Conservation (phyloP, 352 stramenopile genomes). For the Phytopythium delawarense region DNA sequence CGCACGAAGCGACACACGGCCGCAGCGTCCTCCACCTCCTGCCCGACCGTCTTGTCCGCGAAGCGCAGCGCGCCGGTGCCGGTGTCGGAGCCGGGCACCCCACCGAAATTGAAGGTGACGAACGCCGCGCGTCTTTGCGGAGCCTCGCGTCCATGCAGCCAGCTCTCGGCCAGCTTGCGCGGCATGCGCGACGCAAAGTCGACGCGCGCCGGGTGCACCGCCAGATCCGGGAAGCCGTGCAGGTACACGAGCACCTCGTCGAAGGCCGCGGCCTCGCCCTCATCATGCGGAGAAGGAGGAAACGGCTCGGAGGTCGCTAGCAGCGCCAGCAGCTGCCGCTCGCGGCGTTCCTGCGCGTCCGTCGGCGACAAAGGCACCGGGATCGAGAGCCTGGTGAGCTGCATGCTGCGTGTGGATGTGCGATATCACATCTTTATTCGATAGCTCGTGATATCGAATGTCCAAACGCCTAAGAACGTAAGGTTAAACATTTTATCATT, state of each 20-base stretch:
- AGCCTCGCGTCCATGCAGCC: slow-evolving; percentile 22
- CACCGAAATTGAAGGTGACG: slow-evolving; percentile 68
- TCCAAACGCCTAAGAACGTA: no score
- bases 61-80: slow-evolving; percentile 27
- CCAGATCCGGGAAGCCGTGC: slow-evolving; percentile 71
- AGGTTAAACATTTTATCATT: no score
- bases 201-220: slow-evolving; percentile 45
- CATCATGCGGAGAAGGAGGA: no score
- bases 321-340: background rate
- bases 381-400: background rate
- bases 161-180: slow-evolving; percentile 52
- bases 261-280: slow-evolving; percentile 1
- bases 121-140: slow-evolving; percentile 18
- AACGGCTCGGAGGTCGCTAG: background rate
- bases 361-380: background rate
- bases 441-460: no score
- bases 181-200: slow-evolving; percentile 55
- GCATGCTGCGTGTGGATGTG: background rate
- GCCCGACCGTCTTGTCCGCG: slow-evolving; percentile 46
- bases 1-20: slow-evolving; percentile 43
- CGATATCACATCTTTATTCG: no score
- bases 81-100: slow-evolving; percentile 53
- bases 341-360: background rate
- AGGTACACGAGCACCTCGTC: slow-evolving; percentile 62
- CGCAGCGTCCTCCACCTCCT: slow-evolving; percentile 54